phyloP scores from a whole-genome alignment of 176 grass and related monocot genomes.

The Cenchrus fungigraminus region DNA sequence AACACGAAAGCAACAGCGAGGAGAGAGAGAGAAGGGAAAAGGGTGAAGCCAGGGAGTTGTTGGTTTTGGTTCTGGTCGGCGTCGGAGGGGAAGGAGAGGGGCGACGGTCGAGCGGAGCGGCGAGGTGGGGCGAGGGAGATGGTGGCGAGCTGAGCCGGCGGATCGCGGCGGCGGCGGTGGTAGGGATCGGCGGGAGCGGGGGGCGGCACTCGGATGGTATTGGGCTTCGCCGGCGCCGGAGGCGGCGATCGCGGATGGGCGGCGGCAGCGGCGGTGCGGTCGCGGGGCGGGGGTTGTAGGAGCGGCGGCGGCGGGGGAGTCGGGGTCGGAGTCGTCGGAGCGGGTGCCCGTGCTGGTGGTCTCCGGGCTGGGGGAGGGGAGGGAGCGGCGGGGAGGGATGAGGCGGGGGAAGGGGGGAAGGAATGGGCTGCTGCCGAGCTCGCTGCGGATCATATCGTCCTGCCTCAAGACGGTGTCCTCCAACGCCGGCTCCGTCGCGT shows the following conservation, averaged over 20 bases:
- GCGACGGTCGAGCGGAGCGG: neutral
- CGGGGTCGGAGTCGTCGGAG: conserved; percentile 16
- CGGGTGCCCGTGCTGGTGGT: conserved; percentile 33
- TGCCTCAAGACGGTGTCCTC: conserved; percentile 98
- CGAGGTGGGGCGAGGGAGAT: conserved; percentile 1
- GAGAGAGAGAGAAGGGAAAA: conserved; percentile 48
- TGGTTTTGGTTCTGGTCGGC: conserved; percentile 60
- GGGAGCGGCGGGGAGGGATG: conserved; percentile 42
- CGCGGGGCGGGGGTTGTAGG: conserved; percentile 41
- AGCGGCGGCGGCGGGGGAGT: neutral
- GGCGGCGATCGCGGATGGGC: conserved; percentile 74
- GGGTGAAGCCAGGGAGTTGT: conserved; percentile 55
- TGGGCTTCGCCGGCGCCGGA: conserved; percentile 74
- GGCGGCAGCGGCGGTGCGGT: conserved; percentile 51
- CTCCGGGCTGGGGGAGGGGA: conserved; percentile 39
- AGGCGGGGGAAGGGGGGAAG: conserved; percentile 69
- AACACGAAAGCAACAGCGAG: conserved; percentile 87
- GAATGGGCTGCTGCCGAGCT: conserved; percentile 94
- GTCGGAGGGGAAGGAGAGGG: conserved; percentile 11
- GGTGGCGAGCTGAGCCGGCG: conserved; percentile 36
- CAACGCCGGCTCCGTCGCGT: conserved; percentile 94
- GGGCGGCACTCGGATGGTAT: conserved; percentile 73
- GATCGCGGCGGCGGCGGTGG: conserved; percentile 40
- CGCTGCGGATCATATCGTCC: conserved; percentile 96
- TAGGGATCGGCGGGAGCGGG: conserved; percentile 48